These are phyloP conservation scores for Phaffia australis DNA, from an alignment of 768 basidiomycete species.

Conservation along the genomic window DNA sequence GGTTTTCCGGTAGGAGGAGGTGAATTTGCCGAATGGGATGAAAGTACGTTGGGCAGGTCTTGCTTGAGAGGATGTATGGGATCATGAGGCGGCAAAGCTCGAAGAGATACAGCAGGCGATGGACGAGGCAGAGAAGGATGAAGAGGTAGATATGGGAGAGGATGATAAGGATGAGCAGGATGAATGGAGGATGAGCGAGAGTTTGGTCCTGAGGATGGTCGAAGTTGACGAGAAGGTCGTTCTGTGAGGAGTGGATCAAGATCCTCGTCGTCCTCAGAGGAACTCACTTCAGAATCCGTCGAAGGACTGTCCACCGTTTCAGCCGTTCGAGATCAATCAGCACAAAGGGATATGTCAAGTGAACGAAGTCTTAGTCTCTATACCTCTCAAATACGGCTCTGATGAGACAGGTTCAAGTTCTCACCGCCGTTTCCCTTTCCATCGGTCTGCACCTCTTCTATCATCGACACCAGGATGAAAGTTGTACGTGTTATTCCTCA, in stretches of 20 bases:
- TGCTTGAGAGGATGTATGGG: neutral
- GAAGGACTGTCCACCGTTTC: too few relatives aligned
- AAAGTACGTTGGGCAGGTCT: neutral
- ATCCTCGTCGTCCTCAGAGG: too few relatives aligned
- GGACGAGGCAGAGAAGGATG: neutral
- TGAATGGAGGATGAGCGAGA: conserved; percentile 4
- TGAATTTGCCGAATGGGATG: neutral
- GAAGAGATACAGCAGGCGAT: neutral
- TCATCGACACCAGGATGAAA: neutral
- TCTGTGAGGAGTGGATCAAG: too few relatives aligned
- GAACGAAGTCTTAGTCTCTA: neutral
- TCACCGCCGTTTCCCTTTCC: neutral
- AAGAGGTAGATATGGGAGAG: neutral
- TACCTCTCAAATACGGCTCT: neutral
- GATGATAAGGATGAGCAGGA: neutral
- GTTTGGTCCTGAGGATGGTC: too few relatives aligned
- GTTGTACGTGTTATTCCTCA: conserved; percentile 2
- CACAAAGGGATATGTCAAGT: neutral
- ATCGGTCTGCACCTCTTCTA: conserved; percentile 1
- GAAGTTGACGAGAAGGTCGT: too few relatives aligned
- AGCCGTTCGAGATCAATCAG: neutral
- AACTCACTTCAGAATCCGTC: too few relatives aligned
- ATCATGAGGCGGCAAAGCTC: neutral
- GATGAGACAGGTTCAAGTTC: neutral
- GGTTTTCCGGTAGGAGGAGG: neutral